phyloP scores from a whole-genome alignment of 2,329 filamentous ascomycete genomes.

The Tolypocladium sp. region DNA sequence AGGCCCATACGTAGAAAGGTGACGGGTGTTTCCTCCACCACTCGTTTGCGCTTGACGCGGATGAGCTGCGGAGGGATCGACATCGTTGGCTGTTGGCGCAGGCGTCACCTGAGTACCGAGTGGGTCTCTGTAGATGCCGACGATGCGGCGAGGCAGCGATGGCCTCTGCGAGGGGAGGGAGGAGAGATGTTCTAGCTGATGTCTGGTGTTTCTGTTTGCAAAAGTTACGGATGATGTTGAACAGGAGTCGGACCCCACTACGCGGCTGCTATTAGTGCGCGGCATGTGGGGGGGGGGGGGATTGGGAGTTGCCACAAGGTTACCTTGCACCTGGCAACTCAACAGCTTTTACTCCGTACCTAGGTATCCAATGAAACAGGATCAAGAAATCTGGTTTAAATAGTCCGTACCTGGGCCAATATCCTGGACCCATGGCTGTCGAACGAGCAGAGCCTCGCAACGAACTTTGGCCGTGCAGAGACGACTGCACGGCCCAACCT shows the following conservation, averaged over 20 bases:
- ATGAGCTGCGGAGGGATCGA: constrained; percentile 50
- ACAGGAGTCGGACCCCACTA: background rate
- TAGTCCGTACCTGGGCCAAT: too few relatives aligned
- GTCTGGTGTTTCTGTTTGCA: background rate
- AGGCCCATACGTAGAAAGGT: constrained; percentile 39
- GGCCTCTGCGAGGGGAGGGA: background rate
- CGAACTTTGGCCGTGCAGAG: too few relatives aligned
- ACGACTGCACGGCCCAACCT: too few relatives aligned
- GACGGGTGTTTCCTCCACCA: constrained; percentile 42
- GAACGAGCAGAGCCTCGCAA: too few relatives aligned
- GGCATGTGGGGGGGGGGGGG: background rate
- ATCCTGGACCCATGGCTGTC: too few relatives aligned
- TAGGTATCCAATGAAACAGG: too few relatives aligned
- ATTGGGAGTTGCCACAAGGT: background rate
- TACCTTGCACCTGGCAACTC: background rate
- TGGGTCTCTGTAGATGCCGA: background rate
- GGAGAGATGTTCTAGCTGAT: background rate
- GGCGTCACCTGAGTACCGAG: background rate
- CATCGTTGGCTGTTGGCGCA: constrained; percentile 26
- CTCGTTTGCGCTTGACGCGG: constrained; percentile 52
- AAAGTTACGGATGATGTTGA: background rate
- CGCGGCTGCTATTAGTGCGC: background rate
- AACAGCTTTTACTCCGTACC: too few relatives aligned
- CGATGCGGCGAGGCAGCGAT: background rate
- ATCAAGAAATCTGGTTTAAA: too few relatives aligned